Percentiles rank a stretch among this genome's conserved stretches.
Evolutionary conservation across 305 asterid species (phyloP).

Genomic region (Fraxinus baroniana): DNA sequence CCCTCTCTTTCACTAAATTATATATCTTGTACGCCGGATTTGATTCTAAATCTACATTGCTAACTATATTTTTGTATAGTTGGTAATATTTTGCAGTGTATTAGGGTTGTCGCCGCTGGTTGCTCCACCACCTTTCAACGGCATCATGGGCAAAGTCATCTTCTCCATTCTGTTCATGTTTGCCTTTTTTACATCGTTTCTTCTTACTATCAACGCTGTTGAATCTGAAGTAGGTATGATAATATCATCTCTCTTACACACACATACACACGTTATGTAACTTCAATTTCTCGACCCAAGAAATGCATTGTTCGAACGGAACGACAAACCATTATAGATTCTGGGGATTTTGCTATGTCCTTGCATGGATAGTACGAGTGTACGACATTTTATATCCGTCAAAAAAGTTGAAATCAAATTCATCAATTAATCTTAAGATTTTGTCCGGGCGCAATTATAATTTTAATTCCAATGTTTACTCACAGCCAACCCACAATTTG

Average conservation of each 20-base stretch:
- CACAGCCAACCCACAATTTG: too few relatives aligned
- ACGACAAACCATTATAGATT: not conserved
- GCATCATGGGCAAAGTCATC: not conserved
- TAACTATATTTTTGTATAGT: not conserved
- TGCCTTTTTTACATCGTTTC: slow-evolving; percentile 18
- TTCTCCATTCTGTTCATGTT: not conserved
- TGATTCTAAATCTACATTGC: not conserved
- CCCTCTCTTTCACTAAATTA: not conserved
- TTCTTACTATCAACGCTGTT: slow-evolving; percentile 18
- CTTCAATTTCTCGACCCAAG: not conserved
- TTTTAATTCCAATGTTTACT: too few relatives aligned
- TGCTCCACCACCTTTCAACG: not conserved
- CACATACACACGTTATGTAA: not conserved
- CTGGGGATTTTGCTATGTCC: not conserved
- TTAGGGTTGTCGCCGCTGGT: not conserved
- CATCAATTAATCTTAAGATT: not conserved
- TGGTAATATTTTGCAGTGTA: not conserved
- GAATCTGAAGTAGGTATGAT: slow-evolving; percentile 23
- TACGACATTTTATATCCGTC: not conserved
- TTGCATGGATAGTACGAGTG: not conserved
- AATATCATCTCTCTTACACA: not conserved
- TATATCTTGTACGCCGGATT: not conserved
- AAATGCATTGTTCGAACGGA: not conserved
- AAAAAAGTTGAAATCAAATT: not conserved
- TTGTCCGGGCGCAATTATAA: too few relatives aligned